Base-by-base conservation (phyloP, 1,284 basidiomycete species). In the Trametes sp. region DNA sequence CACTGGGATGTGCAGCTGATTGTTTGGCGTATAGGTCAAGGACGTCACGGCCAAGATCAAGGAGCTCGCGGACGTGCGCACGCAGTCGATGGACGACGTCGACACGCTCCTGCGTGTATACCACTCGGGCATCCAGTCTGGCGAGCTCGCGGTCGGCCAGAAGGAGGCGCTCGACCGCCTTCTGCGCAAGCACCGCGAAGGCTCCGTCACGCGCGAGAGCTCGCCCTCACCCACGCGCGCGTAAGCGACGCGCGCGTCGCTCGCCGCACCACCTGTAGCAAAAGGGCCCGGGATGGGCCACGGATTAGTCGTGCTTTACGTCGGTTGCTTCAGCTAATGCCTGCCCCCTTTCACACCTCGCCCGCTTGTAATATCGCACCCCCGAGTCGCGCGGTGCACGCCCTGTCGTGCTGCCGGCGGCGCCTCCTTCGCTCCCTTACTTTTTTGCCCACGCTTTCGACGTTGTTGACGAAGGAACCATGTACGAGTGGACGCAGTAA, bases 41-140 rank as follows among this genome's bases (percentile, higher is more conserved):
- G 96, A 98, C 73, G 96, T 95, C 42, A 99, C 98, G 1, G 90
- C 92, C 79, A 98, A 98, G 88, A 98, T 99, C 86, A 99, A 99
- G 89, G 94, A 98, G 80, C 90, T 99, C 62, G 98, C 98, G 23
- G 98, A 99, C 74, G 95, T 99, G 58, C 91, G 95, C 69, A 98
- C 96, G 31, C 98, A 99, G 79, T 95, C 94, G 24, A 98, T 99
- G 93, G 97, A 99, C 76, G 97, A 99, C 76, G 98, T 99, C 65
- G 98, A 99, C 79, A 94, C 93, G 42, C 90, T 99, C 52, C 85
- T 99, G 46, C 94, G 98, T 76, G 87, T 98, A 48, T 98, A 97
- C 79, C 95, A 96, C 83, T 91, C 92, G 50, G 94, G 90, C 41
- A 94, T 96, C 74, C 87, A 92, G 75, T 90, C 88, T 50, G 95